Percentiles rank a stretch among this genome's conserved stretches.
These are phyloP conservation scores for Gossypium lobatum DNA, from an alignment of 441 rosid species.

Conservation along the genomic window DNA sequence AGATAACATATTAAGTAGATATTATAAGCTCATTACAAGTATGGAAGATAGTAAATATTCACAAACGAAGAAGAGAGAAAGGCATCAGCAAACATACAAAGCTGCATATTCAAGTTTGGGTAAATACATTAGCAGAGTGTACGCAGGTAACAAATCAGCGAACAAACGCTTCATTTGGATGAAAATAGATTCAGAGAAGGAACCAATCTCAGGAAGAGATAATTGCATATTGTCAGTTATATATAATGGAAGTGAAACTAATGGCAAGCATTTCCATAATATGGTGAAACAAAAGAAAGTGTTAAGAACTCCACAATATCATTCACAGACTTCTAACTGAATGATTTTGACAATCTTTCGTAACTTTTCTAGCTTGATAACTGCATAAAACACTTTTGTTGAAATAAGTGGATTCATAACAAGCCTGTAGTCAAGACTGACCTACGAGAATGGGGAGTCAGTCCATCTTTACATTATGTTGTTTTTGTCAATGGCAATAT, in stretches of 20 bases:
- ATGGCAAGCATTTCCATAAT: slow-evolving; percentile 10
- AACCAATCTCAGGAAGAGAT: not conserved
- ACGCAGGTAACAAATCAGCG: not conserved
- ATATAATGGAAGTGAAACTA: not conserved
- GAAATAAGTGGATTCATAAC: not conserved
- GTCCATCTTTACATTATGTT: slow-evolving; percentile 23
- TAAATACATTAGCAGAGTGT: not conserved
- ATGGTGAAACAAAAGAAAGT: not conserved
- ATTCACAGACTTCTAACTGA: slow-evolving; percentile 14
- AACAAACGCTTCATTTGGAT: not conserved
- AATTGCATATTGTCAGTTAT: slow-evolving; percentile 17
- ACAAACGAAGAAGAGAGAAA: not conserved
- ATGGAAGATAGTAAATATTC: not conserved
- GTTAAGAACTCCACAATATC: slow-evolving; percentile 12
- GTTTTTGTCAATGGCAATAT: slow-evolving; percentile 13
- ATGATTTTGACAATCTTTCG: not conserved
- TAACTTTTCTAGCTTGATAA: slow-evolving; percentile 7
- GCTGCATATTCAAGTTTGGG: not conserved
- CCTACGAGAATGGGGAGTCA: slow-evolving; percentile 25
- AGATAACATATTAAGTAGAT: not conserved
- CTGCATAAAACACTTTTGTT: slow-evolving; percentile 4
- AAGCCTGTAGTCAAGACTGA: slow-evolving; percentile 18
- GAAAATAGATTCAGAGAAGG: not conserved
- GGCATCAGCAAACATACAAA: slow-evolving; percentile 2
- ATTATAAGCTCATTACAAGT: not conserved